A percentile compares a stretch with the other conserved stretches of the same genome.
Evolutionary conservation across 129 eudicot species (phyloP).

Genomic region (Flaveria linearis): DNA sequence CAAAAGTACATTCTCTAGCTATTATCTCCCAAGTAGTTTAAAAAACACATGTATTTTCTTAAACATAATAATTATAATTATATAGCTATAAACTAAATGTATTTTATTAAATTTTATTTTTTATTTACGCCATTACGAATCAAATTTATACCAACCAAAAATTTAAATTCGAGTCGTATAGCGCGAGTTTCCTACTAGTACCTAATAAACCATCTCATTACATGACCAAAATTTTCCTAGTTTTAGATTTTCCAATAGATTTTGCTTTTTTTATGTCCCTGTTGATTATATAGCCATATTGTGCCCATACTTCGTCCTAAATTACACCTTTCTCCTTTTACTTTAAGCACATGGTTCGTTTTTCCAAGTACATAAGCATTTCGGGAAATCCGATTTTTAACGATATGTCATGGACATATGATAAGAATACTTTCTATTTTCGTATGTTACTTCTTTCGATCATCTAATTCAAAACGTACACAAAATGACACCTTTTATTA

Average conservation of each 20-base stretch:
- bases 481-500: not conserved
- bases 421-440: constrained; percentile 2
- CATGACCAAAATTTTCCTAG: not conserved
- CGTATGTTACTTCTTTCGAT: not conserved
- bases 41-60: no score
- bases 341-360: constrained; percentile 13
- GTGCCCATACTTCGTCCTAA: not conserved
- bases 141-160: no score
- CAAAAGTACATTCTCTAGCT: no score
- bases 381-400: not conserved
- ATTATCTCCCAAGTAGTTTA: no score
- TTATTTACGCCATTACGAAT: no score
- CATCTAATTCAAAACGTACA: not conserved
- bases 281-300: not conserved
- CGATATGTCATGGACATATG: not conserved
- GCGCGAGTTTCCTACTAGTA: no score
- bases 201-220: not conserved
- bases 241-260: no score
- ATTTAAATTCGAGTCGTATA: no score
- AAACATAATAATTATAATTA: no score
- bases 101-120: no score
- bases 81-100: no score
- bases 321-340: constrained; percentile 4
- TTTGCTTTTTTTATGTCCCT: not conserved
- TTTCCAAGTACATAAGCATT: not conserved